Conservation (phyloP, 2,329 filamentous ascomycete species). For the Fusarium humuli region DNA sequence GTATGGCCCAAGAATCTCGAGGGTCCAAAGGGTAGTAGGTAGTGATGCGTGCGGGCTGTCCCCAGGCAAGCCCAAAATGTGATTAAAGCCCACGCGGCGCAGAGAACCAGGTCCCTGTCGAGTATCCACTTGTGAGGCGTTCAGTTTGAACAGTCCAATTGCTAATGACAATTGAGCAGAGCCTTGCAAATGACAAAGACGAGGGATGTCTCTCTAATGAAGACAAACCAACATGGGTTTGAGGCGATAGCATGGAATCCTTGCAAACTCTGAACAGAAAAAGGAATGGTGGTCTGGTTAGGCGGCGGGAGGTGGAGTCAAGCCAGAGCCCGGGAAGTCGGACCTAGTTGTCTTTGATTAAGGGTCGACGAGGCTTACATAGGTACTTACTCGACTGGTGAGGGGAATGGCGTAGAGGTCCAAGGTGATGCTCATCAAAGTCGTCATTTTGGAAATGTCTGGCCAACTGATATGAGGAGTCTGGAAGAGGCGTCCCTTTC, state of each 20-base stretch:
- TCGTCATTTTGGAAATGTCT: background rate
- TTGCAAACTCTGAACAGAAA: conserved; percentile 32
- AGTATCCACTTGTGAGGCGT: conserved; percentile 43
- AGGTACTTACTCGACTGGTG: conserved; percentile 21
- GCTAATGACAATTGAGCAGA: conserved; percentile 35
- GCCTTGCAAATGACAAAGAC: conserved; percentile 42
- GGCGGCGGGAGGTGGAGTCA: conserved; percentile 45
- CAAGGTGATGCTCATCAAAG: background rate
- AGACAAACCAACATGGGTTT: conserved; percentile 30
- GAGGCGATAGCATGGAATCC: conserved; percentile 30
- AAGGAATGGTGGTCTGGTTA: conserved; percentile 35
- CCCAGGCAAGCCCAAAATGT: conserved; percentile 34
- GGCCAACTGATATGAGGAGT: conserved; percentile 12
- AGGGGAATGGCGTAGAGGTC: conserved; percentile 31
- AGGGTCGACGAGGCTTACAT: conserved; percentile 47
- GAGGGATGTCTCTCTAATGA: conserved; percentile 27
- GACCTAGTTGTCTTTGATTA: conserved; percentile 48
- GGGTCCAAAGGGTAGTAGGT: conserved; percentile 22
- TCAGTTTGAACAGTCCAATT: conserved; percentile 39
- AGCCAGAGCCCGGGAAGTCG: conserved; percentile 42
- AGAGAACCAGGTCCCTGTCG: conserved; percentile 40
- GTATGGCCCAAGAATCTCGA: conserved; percentile 30
- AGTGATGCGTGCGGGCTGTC: conserved; percentile 35
- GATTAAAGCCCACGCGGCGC: conserved; percentile 45
- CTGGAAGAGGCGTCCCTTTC: conserved; percentile 3